Evolutionary conservation across 371 early-diverging fungal genomes (phyloP).

Genomic region (Mortierella sp.): DNA sequence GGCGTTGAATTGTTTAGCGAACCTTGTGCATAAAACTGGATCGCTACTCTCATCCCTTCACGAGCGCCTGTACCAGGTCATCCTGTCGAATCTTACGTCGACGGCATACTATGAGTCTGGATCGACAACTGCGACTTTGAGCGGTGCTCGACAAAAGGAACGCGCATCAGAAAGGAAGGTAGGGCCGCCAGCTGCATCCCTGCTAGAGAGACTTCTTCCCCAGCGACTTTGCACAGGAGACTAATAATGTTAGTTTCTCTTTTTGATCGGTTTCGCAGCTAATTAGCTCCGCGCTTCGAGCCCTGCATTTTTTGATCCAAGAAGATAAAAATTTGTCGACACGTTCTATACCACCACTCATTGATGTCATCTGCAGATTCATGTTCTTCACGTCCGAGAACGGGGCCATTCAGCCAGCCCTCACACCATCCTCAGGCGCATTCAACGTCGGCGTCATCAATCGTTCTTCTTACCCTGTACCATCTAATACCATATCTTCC

Average conservation of each 20-base stretch:
- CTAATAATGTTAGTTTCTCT: background rate
- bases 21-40: constrained; percentile 43
- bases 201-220: background rate
- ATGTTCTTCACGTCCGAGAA: constrained; percentile 47
- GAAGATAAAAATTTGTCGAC: constrained; percentile 33
- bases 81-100: constrained; percentile 22
- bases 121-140: constrained; percentile 1
- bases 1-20: constrained; percentile 45
- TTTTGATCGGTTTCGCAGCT: constrained; percentile 20
- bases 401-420: background rate
- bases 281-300: constrained; percentile 52
- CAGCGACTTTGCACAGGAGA: too few relatives aligned
- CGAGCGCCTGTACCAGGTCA: constrained; percentile 33
- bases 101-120: constrained; percentile 18
- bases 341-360: constrained; percentile 32
- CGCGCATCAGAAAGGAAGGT: constrained; percentile 49
- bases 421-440: constrained; percentile 2
- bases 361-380: constrained; percentile 38
- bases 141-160: constrained; percentile 21
- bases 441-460: constrained; percentile 34
- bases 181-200: background rate
- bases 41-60: constrained; percentile 22
- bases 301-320: constrained; percentile 44
- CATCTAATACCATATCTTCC: background rate
- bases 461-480: constrained; percentile 29